Evolutionary conservation across 768 basidiomycete genomes (phyloP).

Genomic region (Tylopilus felleus): DNA sequence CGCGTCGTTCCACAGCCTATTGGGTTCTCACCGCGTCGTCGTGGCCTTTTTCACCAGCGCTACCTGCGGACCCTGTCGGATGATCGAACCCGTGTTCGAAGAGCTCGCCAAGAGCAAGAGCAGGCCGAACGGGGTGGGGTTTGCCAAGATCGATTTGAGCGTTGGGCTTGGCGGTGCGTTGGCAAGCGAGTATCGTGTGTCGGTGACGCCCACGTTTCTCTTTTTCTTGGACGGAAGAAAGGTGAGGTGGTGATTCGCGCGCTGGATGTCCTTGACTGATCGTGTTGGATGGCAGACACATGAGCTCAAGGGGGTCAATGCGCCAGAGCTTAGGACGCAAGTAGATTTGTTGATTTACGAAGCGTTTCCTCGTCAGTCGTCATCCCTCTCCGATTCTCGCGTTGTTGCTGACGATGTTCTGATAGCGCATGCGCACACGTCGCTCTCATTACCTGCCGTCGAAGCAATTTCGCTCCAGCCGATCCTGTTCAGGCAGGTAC

Average conservation of each 20-base stretch:
- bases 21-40: constrained; percentile 65
- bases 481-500: constrained; percentile 72
- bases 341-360: constrained; percentile 71
- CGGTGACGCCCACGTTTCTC: constrained; percentile 84
- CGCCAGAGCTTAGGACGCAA: constrained; percentile 65
- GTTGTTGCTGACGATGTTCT: not conserved
- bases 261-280: not conserved
- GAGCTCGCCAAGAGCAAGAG: constrained; percentile 65
- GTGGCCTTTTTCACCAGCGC: constrained; percentile 81
- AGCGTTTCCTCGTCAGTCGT: constrained; percentile 72
- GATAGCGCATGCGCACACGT: constrained; percentile 73
- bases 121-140: constrained; percentile 52
- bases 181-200: constrained; percentile 60
- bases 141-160: constrained; percentile 81
- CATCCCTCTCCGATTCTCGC: not conserved
- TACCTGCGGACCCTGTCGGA: constrained; percentile 73
- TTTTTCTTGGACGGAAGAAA: constrained; percentile 80
- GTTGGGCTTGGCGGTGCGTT: constrained; percentile 62
- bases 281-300: constrained; percentile 42
- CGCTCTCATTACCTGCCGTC: constrained; percentile 55
- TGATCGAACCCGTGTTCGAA: constrained; percentile 84
- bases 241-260: constrained; percentile 37
- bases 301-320: constrained; percentile 72
- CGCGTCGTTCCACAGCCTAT: constrained; percentile 63
- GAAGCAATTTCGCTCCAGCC: constrained; percentile 65